Conservation (phyloP, 2,329 filamentous ascomycete genomes). For the Aspergillus floridensis region DNA sequence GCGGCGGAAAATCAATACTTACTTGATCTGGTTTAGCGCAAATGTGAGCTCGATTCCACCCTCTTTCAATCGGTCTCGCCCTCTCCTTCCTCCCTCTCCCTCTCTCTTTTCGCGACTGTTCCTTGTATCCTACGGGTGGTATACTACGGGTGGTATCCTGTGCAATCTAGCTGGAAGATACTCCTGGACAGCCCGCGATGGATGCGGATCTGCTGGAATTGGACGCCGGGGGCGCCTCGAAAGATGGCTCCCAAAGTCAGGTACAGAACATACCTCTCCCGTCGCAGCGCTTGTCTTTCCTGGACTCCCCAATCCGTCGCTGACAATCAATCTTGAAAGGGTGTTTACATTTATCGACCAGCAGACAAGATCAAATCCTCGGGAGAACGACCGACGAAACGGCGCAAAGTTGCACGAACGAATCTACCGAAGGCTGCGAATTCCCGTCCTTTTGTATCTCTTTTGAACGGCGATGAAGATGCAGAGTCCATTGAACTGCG, state of each 20-base stretch:
- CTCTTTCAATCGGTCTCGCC: background rate
- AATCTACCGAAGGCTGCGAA: conserved; percentile 11
- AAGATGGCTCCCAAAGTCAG: conserved; percentile 31
- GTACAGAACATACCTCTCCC: conserved; percentile 16
- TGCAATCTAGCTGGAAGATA: too few species aligned
- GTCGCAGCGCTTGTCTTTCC: background rate
- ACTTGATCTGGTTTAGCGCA: conserved; percentile 33
- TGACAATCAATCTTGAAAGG: conserved; percentile 42
- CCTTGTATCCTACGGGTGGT: background rate
- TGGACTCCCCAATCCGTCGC: background rate
- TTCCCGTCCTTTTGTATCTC: conserved; percentile 34
- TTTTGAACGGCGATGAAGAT: conserved; percentile 41
- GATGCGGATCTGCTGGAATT: conserved; percentile 16
- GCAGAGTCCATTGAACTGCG: conserved; percentile 33
- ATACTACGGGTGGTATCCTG: too few species aligned
- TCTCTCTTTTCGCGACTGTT: background rate
- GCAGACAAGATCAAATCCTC: conserved; percentile 38
- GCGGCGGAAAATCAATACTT: conserved; percentile 28
- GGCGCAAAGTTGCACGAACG: conserved; percentile 53
- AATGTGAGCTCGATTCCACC: conserved; percentile 14
- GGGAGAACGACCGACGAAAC: conserved; percentile 54
- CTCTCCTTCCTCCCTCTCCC: too few species aligned
- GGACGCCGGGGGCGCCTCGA: conserved; percentile 25
- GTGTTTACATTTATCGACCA: conserved; percentile 62
- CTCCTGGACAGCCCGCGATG: conserved; percentile 10